phyloP scores from a whole-genome alignment of 106 monocot species.

The Dendrobium huoshanense region DNA sequence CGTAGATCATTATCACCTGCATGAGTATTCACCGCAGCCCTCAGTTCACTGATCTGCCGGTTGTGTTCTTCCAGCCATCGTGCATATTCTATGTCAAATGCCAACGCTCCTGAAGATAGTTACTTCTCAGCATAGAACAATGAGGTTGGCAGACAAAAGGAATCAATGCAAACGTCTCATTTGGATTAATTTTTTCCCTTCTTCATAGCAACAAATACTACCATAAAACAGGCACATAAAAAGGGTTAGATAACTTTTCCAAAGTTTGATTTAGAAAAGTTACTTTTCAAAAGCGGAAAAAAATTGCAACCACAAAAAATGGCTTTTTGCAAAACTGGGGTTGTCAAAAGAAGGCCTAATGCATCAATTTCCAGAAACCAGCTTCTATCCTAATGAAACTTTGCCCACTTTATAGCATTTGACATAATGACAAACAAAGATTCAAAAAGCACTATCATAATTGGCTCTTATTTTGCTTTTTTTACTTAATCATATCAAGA shows the following conservation, averaged over 20 bases:
- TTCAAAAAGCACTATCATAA: neutral
- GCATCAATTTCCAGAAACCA: neutral
- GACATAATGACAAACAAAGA: neutral
- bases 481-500: neutral
- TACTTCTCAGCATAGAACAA: neutral
- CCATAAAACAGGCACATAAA: neutral
- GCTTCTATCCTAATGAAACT: neutral
- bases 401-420: neutral
- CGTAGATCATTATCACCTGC: slow-evolving; percentile 85
- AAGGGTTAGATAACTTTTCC: neutral
- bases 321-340: neutral
- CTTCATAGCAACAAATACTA: neutral
- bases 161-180: neutral
- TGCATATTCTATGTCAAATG: slow-evolving; percentile 85
- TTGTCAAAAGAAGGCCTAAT: neutral
- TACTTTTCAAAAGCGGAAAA: neutral
- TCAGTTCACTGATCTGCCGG: slow-evolving; percentile 70
- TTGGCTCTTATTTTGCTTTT: neutral
- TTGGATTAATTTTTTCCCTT: neutral
- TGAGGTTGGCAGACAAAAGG: neutral
- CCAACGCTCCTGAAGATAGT: slow-evolving; percentile 47
- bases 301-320: neutral
- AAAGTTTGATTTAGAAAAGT: too few relatives aligned
- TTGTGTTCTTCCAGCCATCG: slow-evolving; percentile 90
- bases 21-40: slow-evolving; percentile 81